Percentiles rank a stretch among this genome's conserved stretches.
phyloP scores from a whole-genome alignment of 352 stramenopile genomes.

The Phytophthora tentaculata region DNA sequence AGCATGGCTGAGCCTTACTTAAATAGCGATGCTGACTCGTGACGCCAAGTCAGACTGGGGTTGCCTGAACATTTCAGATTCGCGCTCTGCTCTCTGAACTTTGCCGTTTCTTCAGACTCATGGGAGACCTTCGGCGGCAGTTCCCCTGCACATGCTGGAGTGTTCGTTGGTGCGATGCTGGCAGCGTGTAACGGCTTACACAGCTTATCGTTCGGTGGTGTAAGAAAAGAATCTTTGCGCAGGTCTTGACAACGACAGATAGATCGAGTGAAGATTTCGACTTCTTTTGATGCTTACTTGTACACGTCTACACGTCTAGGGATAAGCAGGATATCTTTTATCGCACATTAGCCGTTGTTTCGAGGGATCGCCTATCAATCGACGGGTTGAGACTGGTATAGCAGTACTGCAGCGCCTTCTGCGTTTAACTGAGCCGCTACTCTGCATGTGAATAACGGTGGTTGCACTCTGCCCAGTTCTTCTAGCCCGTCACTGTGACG shows the following conservation, averaged over 20 bases:
- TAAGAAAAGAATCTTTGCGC: background rate
- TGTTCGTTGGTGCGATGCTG: slow-evolving; percentile 14
- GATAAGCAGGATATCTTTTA: background rate
- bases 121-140: slow-evolving; percentile 5
- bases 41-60: background rate
- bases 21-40: background rate
- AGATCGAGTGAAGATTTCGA: background rate
- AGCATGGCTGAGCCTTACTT: background rate
- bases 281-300: background rate
- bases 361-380: background rate
- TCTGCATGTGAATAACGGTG: no score
- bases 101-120: slow-evolving; percentile 10
- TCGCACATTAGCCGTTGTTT: background rate
- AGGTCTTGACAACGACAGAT: background rate
- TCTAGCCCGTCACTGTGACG: background rate
- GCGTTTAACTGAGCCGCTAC: background rate
- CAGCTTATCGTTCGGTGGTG: background rate
- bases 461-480: background rate
- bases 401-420: background rate
- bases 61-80: slow-evolving; percentile 10
- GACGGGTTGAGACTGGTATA: background rate
- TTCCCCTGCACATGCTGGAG: slow-evolving; percentile 21
- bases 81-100: slow-evolving; percentile 18
- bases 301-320: background rate
- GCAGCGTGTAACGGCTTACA: background rate